phyloP scores from a whole-genome alignment of 2,329 filamentous ascomycete genomes.

The Aspergillus floridensis region DNA sequence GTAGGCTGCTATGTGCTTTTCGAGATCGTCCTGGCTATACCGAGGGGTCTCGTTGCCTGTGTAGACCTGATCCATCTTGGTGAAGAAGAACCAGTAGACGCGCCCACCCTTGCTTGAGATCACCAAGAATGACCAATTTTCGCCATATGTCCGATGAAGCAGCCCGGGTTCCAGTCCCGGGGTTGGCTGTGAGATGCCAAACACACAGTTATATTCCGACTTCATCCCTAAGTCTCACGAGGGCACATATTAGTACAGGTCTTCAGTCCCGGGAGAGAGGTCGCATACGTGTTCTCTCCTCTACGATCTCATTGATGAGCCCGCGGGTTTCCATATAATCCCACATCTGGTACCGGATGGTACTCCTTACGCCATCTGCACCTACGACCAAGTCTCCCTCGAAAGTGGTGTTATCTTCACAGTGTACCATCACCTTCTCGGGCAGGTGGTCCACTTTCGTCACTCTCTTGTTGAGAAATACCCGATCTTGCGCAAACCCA shows the following conservation, averaged over 20 bases:
- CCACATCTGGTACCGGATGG: constrained; percentile 1
- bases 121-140: not conserved
- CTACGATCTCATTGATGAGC: not conserved
- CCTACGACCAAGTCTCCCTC: constrained; percentile 5
- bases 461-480: constrained; percentile 2
- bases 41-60: not conserved
- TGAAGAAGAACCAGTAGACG: constrained; percentile 15
- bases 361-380: not conserved
- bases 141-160: constrained; percentile 3
- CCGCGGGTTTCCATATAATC: not conserved
- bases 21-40: constrained; percentile 2
- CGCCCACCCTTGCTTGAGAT: constrained; percentile 8
- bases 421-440: not conserved
- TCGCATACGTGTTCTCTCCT: not conserved
- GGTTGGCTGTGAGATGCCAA: constrained; percentile 11
- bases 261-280: not conserved
- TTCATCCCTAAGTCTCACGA: constrained; percentile 1
- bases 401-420: not conserved
- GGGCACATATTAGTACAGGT: not conserved
- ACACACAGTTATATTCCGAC: constrained; percentile 15
- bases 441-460: not conserved
- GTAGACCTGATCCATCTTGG: constrained; percentile 4
- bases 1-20: not conserved
- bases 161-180: constrained; percentile 6
- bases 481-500: not conserved